phyloP scores from a whole-genome alignment of 2,329 filamentous ascomycete species.

The Colletotrichum spaethianum region DNA sequence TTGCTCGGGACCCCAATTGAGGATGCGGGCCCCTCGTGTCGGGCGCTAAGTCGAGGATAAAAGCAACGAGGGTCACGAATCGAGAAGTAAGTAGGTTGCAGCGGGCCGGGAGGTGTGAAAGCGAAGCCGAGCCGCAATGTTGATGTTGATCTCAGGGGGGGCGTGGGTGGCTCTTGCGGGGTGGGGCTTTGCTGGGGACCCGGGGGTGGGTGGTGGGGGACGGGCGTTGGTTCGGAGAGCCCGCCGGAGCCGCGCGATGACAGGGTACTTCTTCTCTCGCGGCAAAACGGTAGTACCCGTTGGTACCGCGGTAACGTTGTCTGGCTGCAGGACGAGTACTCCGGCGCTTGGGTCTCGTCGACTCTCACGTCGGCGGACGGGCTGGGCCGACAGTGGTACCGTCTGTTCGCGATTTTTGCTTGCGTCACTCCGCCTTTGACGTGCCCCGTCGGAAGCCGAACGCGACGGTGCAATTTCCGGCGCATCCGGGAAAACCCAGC shows the following conservation, averaged over 20 bases:
- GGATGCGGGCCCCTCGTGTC: not conserved
- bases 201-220: constrained; percentile 2
- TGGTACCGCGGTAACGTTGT: constrained; percentile 11
- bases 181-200: constrained; percentile 31
- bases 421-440: not conserved
- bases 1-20: not conserved
- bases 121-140: constrained; percentile 3
- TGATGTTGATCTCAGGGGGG: constrained; percentile 37
- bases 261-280: not conserved
- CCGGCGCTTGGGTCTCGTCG: not conserved
- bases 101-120: not conserved
- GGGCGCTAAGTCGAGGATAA: not conserved
- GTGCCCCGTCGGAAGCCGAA: not conserved
- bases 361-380: not conserved
- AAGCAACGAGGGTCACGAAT: not conserved
- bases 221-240: not conserved
- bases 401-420: not conserved
- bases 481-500: not conserved
- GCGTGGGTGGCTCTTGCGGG: constrained; percentile 20
- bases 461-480: constrained; percentile 8
- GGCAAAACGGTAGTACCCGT: fast-evolving
- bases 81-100: not conserved
- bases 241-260: not conserved
- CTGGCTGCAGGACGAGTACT: not conserved
- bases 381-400: constrained; percentile 11